These are phyloP conservation scores for Ganoderma multipileum DNA, from an alignment of 1,284 basidiomycete genomes.

Conservation along the genomic window DNA sequence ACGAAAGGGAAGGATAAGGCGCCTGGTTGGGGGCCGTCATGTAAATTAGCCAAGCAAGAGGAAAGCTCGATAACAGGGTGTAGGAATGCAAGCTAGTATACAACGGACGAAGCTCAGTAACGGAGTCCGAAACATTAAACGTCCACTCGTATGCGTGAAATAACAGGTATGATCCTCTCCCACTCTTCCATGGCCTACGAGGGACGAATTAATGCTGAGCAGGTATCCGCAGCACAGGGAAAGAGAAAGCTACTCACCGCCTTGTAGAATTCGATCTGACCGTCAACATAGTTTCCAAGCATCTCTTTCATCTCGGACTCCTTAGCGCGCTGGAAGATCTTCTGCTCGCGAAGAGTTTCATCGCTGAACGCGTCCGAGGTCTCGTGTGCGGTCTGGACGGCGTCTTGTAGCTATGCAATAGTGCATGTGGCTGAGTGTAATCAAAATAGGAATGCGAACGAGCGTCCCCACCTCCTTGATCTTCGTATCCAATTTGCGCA, in stretches of 20 bases:
- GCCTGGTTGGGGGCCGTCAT: constrained; percentile 12
- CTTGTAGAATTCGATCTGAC: constrained; percentile 94
- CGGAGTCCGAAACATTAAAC: constrained; percentile 51
- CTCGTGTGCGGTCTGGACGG: constrained; percentile 93
- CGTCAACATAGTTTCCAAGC: constrained; percentile 87
- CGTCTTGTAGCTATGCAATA: constrained; percentile 84
- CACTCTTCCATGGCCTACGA: constrained; percentile 88
- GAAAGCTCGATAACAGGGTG: constrained; percentile 12
- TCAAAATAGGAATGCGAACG: neutral
- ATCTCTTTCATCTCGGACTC: constrained; percentile 97
- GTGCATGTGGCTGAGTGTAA: neutral
- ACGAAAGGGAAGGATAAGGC: constrained; percentile 44
- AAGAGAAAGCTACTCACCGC: constrained; percentile 57
- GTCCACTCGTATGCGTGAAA: constrained; percentile 88
- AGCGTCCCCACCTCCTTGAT: constrained; percentile 84
- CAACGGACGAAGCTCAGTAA: constrained; percentile 33
- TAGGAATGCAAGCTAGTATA: constrained; percentile 26
- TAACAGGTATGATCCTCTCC: constrained; percentile 88
- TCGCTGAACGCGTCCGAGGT: constrained; percentile 96
- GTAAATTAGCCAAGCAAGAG: neutral
- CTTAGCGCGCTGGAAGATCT: constrained; percentile 89
- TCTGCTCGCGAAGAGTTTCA: constrained; percentile 91
- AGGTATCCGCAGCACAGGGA: constrained; percentile 16
- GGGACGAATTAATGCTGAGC: constrained; percentile 4
- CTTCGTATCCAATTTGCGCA: constrained; percentile 90